Conservation (phyloP, 345 rosid species). For the Adansonia digitata region DNA sequence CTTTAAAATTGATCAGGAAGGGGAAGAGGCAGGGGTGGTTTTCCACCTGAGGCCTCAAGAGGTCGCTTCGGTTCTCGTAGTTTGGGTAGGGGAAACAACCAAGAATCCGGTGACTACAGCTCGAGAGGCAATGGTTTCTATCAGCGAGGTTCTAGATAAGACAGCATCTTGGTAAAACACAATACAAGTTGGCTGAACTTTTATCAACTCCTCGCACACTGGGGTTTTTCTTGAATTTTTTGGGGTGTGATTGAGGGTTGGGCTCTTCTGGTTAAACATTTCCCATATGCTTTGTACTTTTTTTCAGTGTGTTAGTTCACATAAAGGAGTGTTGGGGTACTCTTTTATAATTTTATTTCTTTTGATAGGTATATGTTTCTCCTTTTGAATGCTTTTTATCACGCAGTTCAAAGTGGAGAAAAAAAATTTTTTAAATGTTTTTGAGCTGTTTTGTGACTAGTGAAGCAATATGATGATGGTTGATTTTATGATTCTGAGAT, state of each 20-base stretch:
- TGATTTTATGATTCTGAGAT: not conserved
- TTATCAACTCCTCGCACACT: constrained; percentile 8
- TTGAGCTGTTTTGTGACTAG: not conserved
- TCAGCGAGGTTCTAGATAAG: constrained; percentile 49
- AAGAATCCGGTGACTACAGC: constrained; percentile 65
- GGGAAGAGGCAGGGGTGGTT: constrained; percentile 75
- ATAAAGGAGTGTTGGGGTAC: constrained; percentile 12
- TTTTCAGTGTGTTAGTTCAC: constrained; percentile 19
- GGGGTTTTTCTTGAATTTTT: constrained; percentile 12
- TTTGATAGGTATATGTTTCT: constrained; percentile 2
- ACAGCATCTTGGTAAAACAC: not conserved
- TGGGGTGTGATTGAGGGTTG: constrained; percentile 13
- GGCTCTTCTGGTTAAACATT: constrained; percentile 18
- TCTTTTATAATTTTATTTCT: not conserved
- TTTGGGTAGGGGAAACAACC: constrained; percentile 57
- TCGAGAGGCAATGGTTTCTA: constrained; percentile 64
- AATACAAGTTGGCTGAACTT: constrained; percentile 1
- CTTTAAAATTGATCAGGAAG: constrained; percentile 38
- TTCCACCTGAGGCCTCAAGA: constrained; percentile 61
- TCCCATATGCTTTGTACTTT: constrained; percentile 23
- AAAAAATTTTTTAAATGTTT: constrained; percentile 1
- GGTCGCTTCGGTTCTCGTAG: constrained; percentile 55
- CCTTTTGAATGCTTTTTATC: constrained; percentile 40
- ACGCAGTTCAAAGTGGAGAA: constrained; percentile 43
- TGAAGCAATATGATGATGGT: not conserved